Conservation (phyloP, 2,329 filamentous ascomycete species). For the Pyrenochaeta sp. region DNA sequence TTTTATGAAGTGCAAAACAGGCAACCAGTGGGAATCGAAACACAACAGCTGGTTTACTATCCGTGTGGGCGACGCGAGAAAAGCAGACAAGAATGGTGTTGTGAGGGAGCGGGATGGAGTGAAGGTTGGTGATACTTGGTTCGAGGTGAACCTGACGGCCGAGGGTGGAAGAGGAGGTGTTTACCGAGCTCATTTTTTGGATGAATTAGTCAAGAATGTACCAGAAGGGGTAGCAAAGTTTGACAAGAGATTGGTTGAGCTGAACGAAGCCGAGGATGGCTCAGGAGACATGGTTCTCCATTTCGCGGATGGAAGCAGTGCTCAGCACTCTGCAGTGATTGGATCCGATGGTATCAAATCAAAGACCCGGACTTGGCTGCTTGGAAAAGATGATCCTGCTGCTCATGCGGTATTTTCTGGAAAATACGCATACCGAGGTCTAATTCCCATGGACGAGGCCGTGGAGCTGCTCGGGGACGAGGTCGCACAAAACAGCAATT, state of each 20-base stretch:
- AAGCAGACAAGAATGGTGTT: slow-evolving; percentile 37
- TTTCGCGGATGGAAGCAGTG: slow-evolving; percentile 58
- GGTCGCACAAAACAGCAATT: slow-evolving; percentile 60
- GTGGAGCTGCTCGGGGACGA: slow-evolving; percentile 58
- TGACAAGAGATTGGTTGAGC: slow-evolving; percentile 48
- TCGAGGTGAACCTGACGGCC: slow-evolving; percentile 33
- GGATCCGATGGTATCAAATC: slow-evolving; percentile 73
- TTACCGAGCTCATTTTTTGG: slow-evolving; percentile 59
- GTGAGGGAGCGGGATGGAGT: slow-evolving; percentile 35
- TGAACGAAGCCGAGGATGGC: slow-evolving; percentile 37
- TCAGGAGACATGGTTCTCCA: slow-evolving; percentile 46
- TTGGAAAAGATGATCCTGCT: slow-evolving; percentile 55
- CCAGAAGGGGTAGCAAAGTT: slow-evolving; percentile 55
- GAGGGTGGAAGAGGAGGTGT: slow-evolving; percentile 45
- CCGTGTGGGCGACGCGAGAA: slow-evolving; percentile 41
- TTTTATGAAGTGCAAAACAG: slow-evolving; percentile 53
- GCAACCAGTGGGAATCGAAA: slow-evolving; percentile 42
- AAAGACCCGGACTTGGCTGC: slow-evolving; percentile 60
- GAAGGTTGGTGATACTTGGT: slow-evolving; percentile 41
- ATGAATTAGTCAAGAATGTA: slow-evolving; percentile 58
- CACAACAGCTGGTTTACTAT: slow-evolving; percentile 38
- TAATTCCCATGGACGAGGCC: slow-evolving; percentile 68
- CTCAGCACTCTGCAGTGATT: slow-evolving; percentile 60
- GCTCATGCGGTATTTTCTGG: slow-evolving; percentile 61
- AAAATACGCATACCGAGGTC: slow-evolving; percentile 68